phyloP scores from a whole-genome alignment of 768 basidiomycete species.

The Cubamyces sp. region DNA sequence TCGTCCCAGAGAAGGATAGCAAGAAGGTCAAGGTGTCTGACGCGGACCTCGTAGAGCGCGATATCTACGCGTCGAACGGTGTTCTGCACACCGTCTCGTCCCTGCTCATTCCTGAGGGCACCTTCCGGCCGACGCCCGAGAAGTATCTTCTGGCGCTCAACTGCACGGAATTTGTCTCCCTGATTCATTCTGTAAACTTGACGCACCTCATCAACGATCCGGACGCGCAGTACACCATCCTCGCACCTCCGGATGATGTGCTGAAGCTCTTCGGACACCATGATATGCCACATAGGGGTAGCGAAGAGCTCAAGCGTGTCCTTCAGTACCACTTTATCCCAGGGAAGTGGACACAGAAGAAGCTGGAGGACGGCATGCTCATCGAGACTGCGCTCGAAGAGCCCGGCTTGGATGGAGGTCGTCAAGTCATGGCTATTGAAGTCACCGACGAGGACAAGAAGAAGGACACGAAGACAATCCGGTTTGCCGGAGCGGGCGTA shows the following conservation, averaged over 20 bases:
- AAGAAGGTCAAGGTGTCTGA: slow-evolving; percentile 55
- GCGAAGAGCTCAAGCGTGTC: slow-evolving; percentile 68
- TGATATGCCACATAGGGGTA: slow-evolving; percentile 66
- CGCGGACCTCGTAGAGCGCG: slow-evolving; percentile 68
- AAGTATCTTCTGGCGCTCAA: slow-evolving; percentile 93
- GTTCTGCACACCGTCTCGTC: slow-evolving; percentile 89
- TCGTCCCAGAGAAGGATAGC: slow-evolving; percentile 50
- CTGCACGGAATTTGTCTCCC: slow-evolving; percentile 87
- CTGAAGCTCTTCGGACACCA: slow-evolving; percentile 57
- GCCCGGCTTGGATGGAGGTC: slow-evolving; percentile 65
- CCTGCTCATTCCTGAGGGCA: slow-evolving; percentile 76
- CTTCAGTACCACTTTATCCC: slow-evolving; percentile 93
- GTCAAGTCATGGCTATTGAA: slow-evolving; percentile 71
- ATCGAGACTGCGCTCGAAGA: slow-evolving; percentile 81
- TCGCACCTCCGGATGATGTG: slow-evolving; percentile 90
- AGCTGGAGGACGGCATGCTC: slow-evolving; percentile 74
- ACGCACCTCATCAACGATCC: slow-evolving; percentile 71
- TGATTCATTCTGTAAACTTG: slow-evolving; percentile 85
- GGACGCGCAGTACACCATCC: slow-evolving; percentile 77
- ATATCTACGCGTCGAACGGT: slow-evolving; percentile 94
- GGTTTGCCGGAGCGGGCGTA: slow-evolving; percentile 83
- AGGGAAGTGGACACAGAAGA: slow-evolving; percentile 70
- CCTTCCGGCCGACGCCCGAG: slow-evolving; percentile 86
- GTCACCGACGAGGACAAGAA: slow-evolving; percentile 50
- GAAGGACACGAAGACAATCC: slow-evolving; percentile 57